Conservation (phyloP, 306 rosid genomes). For the Castanea sativa region DNA sequence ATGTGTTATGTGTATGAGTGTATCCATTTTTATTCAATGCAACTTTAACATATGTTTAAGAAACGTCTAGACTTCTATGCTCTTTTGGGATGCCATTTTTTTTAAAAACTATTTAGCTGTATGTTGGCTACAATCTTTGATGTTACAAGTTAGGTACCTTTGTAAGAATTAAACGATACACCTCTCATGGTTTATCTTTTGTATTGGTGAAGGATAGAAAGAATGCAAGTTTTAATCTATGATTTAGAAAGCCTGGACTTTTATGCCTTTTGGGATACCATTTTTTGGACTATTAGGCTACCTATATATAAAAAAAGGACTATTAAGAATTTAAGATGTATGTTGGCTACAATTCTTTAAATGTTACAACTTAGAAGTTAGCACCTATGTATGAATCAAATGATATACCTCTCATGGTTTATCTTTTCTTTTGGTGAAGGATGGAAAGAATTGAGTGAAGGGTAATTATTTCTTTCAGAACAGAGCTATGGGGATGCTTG, state of each 20-base stretch:
- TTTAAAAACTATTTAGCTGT: no score
- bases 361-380: background rate
- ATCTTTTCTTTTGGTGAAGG: background rate
- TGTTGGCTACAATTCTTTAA: background rate
- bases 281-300: background rate
- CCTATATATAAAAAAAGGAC: no score
- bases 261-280: background rate
- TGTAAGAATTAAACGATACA: no score
- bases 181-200: no score
- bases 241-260: background rate
- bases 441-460: background rate
- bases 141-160: no score
- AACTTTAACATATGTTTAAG: no score
- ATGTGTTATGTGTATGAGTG: background rate
- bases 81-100: no score
- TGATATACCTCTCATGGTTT: background rate
- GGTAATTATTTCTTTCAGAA: background rate
- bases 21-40: background rate
- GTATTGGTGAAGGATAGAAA: background rate
- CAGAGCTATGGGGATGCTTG: background rate
- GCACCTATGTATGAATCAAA: background rate
- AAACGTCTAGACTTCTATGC: no score
- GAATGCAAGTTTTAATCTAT: background rate
- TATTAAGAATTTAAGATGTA: background rate
- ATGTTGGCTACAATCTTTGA: no score